These are phyloP conservation scores for Rhodotorula toruloides DNA, from an alignment of 768 basidiomycete species.

Conservation along the genomic window DNA sequence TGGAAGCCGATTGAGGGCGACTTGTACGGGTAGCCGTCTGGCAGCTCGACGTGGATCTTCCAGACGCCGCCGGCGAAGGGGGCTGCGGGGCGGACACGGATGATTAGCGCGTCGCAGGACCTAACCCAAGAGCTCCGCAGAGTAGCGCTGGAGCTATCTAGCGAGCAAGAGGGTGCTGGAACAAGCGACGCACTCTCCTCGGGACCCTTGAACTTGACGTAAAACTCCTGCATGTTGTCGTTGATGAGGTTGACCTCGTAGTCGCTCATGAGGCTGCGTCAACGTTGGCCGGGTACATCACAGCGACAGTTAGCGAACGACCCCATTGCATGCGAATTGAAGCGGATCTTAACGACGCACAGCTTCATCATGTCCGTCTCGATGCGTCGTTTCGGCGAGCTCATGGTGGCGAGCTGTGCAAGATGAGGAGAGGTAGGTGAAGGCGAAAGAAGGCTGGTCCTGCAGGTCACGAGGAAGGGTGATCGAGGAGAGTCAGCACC, in stretches of 20 bases:
- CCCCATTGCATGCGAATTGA: slow-evolving; percentile 25
- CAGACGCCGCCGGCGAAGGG: slow-evolving; percentile 96
- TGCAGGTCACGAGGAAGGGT: not conserved
- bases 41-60: slow-evolving; percentile 99
- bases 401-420: not conserved
- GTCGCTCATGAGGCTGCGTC: slow-evolving; percentile 80
- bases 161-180: not conserved
- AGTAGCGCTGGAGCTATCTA: not conserved
- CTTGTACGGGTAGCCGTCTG: slow-evolving; percentile 98
- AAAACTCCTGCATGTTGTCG: slow-evolving; percentile 98
- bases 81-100: slow-evolving; percentile 53
- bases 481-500: too few relatives aligned
- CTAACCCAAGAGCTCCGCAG: too few relatives aligned
- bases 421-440: not conserved
- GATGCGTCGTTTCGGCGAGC: slow-evolving; percentile 82
- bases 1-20: slow-evolving; percentile 98
- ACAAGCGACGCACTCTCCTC: slow-evolving; percentile 67
- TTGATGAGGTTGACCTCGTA: slow-evolving; percentile 96
- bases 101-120: too few relatives aligned
- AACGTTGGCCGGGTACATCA: too few relatives aligned
- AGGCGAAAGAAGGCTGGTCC: not conserved
- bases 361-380: slow-evolving; percentile 99
- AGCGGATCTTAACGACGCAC: slow-evolving; percentile 53
- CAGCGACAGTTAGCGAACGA: too few relatives aligned
- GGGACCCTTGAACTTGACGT: slow-evolving; percentile 90